Percentiles rank a stretch among this genome's conserved stretches.
phyloP scores from a whole-genome alignment of 176 grass and related monocot genomes.

The Musa troglodytarum region DNA sequence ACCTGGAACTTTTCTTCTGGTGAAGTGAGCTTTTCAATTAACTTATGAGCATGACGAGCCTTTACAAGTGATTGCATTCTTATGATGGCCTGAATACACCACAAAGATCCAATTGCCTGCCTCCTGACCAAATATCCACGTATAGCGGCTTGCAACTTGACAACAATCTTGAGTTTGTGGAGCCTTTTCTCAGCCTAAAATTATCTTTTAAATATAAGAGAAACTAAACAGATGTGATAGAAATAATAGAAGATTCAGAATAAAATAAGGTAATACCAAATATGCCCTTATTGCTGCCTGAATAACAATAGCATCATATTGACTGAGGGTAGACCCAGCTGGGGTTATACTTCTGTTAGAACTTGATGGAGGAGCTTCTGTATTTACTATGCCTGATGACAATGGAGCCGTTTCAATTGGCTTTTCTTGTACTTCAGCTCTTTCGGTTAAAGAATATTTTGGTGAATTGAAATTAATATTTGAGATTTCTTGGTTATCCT shows the following conservation, averaged over 20 bases:
- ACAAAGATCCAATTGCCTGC: slow-evolving; percentile 64
- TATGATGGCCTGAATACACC: slow-evolving; percentile 73
- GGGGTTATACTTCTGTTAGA: slow-evolving; percentile 24
- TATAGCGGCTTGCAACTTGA: slow-evolving; percentile 78
- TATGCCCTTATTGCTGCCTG: slow-evolving; percentile 50
- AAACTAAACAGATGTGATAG: slow-evolving; percentile 11
- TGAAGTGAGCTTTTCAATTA: slow-evolving; percentile 3
- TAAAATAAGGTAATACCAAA: slow-evolving; percentile 44
- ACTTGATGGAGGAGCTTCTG: slow-evolving; percentile 19
- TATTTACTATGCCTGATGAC: slow-evolving; percentile 25
- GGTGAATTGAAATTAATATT: slow-evolving; percentile 47
- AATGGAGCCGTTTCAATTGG: slow-evolving; percentile 20
- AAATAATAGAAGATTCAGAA: slow-evolving; percentile 12
- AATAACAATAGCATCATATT: slow-evolving; percentile 46
- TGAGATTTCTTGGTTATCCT: slow-evolving; percentile 60
- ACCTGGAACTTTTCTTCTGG: slow-evolving; percentile 20
- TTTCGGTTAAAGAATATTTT: slow-evolving; percentile 68
- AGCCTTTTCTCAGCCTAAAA: slow-evolving; percentile 53
- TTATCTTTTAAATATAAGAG: slow-evolving; percentile 9
- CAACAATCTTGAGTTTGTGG: slow-evolving; percentile 42
- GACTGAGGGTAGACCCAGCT: slow-evolving; percentile 8
- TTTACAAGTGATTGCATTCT: slow-evolving; percentile 71
- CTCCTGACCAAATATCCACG: slow-evolving; percentile 72
- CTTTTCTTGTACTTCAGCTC: slow-evolving; percentile 40
- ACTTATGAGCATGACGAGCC: slow-evolving; percentile 35